Percentiles rank a stretch among this genome's conserved stretches.
Evolutionary conservation across 768 basidiomycete species (phyloP).

Genomic region (Strobilomyces dryophilus): DNA sequence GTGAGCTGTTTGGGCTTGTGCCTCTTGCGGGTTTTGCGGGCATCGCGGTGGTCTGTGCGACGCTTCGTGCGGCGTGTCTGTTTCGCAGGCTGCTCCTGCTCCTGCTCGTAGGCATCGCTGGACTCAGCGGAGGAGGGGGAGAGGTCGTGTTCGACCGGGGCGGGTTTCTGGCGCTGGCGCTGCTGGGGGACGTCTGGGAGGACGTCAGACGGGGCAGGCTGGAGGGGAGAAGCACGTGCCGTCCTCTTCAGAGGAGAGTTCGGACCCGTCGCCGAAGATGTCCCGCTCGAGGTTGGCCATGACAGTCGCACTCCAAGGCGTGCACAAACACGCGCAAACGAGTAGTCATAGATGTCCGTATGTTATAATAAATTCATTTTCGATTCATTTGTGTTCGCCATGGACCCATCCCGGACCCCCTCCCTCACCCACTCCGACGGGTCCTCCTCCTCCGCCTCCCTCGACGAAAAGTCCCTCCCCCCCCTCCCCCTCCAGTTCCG

Average conservation of each 20-base stretch:
- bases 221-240: conserved; percentile 18
- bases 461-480: conserved; percentile 21
- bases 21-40: conserved; percentile 40
- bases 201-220: conserved; percentile 4
- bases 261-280: conserved; percentile 83
- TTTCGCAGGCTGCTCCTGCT: conserved; percentile 29
- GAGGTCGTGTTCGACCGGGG: conserved; percentile 32
- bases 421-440: conserved; percentile 29
- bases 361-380: too few relatives aligned
- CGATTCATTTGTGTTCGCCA: too few relatives aligned
- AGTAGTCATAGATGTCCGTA: too few relatives aligned
- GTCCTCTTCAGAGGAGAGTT: conserved; percentile 75
- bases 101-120: conserved; percentile 58
- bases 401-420: conserved; percentile 25
- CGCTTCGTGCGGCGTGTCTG: conserved; percentile 24
- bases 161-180: conserved; percentile 33
- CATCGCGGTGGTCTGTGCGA: conserved; percentile 44
- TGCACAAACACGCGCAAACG: conserved; percentile 12
- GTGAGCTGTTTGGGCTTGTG: conserved; percentile 59
- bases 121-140: conserved; percentile 38
- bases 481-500: conserved; percentile 1
- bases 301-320: not conserved
- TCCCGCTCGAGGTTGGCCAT: conserved; percentile 52
- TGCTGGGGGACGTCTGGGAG: conserved; percentile 40
- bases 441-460: conserved; percentile 16